Evolutionary conservation across 352 stramenopile species (phyloP), one percentile per base, ranked within the genome.

Genomic region (Phytophthora vignae): DNA sequence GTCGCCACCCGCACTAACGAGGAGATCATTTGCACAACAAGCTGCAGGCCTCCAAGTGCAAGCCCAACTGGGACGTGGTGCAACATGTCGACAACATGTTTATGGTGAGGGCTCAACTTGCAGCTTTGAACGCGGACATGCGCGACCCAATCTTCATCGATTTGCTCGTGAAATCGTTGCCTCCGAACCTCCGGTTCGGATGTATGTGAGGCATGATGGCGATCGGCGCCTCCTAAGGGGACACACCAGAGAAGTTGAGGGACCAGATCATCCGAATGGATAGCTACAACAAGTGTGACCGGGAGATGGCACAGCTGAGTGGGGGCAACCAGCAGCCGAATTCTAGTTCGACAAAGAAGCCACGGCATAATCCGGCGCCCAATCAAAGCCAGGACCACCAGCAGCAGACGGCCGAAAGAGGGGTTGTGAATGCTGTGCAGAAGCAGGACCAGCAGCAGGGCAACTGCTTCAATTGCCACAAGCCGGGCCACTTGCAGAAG

Each of bases 251-350:
- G 0, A 70, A 64, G 27, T n/a, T 64, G 9, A 22, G 55, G 14
- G 22, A 64, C 12, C 63, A 60, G 15, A 64, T 64, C 14, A 19
- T 70, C 2, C 44, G 42, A 4, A 64, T 55, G 21, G 55, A 70
- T 40, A 60, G 44, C 8, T 64, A 53, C 22, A 64, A 64, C 21
- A 64, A 64, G 11, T 64, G 54, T 46, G 63, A 70, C 53, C 63
- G 55, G 0, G 55, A 70, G 15, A 22, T 70, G 33, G 11, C 40
- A 8, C 40, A 48, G 11, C 11, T 10, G 19, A 19, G 2, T 6
- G n/a, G 40, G 19, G 3, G 14, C 14, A 48, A 48, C 40, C 22
- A 25, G 22, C 40, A 48, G 12, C 0, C 8, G 9, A 38, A 25
- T 25, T 2, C 22, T 25, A 25, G 22, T 25, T 2, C 22, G 2